Base-by-base conservation (phyloP, 495 filamentous ascomycete species). In the Aspergillus olivimuriae region DNA sequence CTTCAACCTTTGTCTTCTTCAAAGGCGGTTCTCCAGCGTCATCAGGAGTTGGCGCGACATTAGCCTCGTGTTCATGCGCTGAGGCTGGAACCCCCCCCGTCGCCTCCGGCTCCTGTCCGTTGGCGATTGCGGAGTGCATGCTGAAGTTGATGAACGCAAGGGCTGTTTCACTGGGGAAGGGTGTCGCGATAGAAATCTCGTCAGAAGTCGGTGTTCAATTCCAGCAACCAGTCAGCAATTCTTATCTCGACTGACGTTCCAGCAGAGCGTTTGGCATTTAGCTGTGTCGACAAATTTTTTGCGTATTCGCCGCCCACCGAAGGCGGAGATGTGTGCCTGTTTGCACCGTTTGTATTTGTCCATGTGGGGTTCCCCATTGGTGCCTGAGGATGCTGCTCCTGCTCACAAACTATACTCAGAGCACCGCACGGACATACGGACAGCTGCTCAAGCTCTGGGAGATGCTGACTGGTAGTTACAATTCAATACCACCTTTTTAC, bases 1-100 rank as follows among this genome's bases (percentile, higher is more conserved):
- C 61, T 4, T 79, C 76, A 24, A 83, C 43, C 54, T 72, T 85
- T 24, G 72, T 63, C 36, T 75, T 70, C 66, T 89, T 89, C 20
- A 73, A 52, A 12, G 76, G 70, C 26, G 72, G 73, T 46, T 78
- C 76, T 38, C 69, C 60, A 15, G 44, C n/a, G 10, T 30, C 12
- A 34, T 46, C 47, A 8, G 51, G 17, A 32, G 32, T 19, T 11
- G 24, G 17, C 33, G 40, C 39, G 23, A 18, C 51, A 33, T 58
- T 44, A n/a, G n/a, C n/a, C 23, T 22, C 14, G 16, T 24, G 21
- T 14, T 43, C 32, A 3, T 47, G 41, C 43, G 21, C 43, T 18
- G 56, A 22, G 11, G 34, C 39, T 19, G 32, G 36, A 24, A 32
- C 35, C 35, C 42, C 51, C 23, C 22, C 26, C 22, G 51, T 42